Base-by-base conservation (phyloP, 495 filamentous ascomycete species). In the Daldinia decipiens region DNA sequence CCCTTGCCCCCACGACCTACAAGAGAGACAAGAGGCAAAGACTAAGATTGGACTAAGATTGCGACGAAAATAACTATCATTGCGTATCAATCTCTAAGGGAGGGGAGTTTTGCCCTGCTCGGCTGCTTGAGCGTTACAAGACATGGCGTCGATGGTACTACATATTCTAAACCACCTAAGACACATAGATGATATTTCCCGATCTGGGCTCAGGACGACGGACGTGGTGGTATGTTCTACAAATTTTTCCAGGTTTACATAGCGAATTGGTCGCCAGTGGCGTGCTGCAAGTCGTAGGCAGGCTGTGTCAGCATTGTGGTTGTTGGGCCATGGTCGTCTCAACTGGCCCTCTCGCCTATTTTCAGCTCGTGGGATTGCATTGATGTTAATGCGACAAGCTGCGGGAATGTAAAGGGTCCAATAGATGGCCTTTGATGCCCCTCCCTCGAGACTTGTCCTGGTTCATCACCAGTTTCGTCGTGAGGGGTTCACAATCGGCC, bases 311-410 rank as follows among this genome's bases (percentile, higher is more conserved):
- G 59, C 69, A 72, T 47, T 45, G 2, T 61, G 56, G 39, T 27
- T 70, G 58, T 62, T 59, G 58, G 62, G 68, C 29, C 19, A 59
- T 27, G 51, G 21, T 59, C 59, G 69, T 72, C 69, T 72, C 64
- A 67, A 67, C 63, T 47, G 17, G 19, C 50, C 19, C 27, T 57
- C 55, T 65, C 61, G 36, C 54, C 70, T 62, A 69, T 73, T 73
- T 73, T 73, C 61, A 69, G 65, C 70, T 45, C 61, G 57, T 57
- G 62, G 70, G 70, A 73, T 73, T 66, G 70, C 70, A 73, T 73
- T 73, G 70, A 69, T 27, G 61, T 73, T 73, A 38, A 73, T 73
- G 70, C 70, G 34, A 66, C 53, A 62, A 65, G 53, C 32, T 53
- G 13, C 58, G 39, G 50, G 65, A 66, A 34, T 52, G 34, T 31